phyloP scores from a whole-genome alignment of 148 eudicot genomes.

The Silene latifolia region DNA sequence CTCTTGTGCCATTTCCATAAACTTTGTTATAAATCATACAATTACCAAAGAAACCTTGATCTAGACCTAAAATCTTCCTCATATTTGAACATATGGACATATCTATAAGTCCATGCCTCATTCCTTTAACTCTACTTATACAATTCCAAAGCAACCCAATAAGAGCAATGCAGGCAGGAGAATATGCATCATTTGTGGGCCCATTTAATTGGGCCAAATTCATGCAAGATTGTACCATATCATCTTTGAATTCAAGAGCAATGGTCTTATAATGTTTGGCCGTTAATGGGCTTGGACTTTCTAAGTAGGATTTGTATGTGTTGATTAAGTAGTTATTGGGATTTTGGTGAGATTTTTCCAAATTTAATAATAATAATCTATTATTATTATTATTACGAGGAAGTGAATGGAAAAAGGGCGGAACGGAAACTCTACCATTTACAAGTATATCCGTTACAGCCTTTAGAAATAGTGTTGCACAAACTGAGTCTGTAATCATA shows the following conservation, averaged over 20 bases:
- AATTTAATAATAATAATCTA: too few species aligned
- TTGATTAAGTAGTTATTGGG: conserved; percentile 32
- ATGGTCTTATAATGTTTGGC: conserved; percentile 27
- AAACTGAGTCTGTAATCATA: conserved; percentile 50
- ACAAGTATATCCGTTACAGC: conserved; percentile 50
- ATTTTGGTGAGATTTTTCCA: conserved; percentile 10
- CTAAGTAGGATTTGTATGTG: conserved; percentile 38
- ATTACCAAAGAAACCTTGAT: conserved; percentile 64
- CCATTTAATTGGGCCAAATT: conserved; percentile 22
- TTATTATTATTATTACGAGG: conserved; percentile 35
- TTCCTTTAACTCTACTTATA: conserved; percentile 44
- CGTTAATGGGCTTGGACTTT: conserved; percentile 11
- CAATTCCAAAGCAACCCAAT: conserved; percentile 49
- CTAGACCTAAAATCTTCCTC: conserved; percentile 43
- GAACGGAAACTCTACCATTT: conserved; percentile 31
- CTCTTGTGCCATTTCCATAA: conserved; percentile 21
- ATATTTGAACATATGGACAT: conserved; percentile 51
- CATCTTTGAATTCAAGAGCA: conserved; percentile 36
- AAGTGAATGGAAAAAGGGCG: conserved; percentile 62
- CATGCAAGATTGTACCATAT: conserved; percentile 45
- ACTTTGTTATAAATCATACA: conserved; percentile 53
- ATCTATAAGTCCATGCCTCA: conserved; percentile 30
- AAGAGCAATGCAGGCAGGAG: conserved; percentile 41
- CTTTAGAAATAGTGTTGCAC: conserved; percentile 45
- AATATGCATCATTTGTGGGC: conserved; percentile 3